phyloP scores from a whole-genome alignment of 257 asterid genomes.

The Solanum pinnatisectum region DNA sequence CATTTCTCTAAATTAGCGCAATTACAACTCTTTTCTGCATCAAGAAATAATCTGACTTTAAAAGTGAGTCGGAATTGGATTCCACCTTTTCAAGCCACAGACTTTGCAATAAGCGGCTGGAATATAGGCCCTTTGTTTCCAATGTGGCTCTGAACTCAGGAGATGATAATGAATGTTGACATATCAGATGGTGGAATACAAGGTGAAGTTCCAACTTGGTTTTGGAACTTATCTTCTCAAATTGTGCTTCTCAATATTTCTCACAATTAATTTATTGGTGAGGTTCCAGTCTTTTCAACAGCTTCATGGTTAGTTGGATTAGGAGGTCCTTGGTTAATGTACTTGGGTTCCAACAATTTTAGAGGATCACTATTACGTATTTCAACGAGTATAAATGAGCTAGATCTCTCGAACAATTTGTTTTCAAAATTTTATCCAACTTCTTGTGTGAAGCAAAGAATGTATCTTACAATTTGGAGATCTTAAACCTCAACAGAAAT shows the following conservation, averaged over 20 bases:
- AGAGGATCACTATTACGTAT: neutral
- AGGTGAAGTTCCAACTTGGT: neutral
- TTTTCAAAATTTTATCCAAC: slow-evolving; percentile 1
- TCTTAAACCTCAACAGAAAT: slow-evolving; percentile 15
- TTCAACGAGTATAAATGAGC: neutral
- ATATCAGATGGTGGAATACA: neutral
- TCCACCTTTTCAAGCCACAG: neutral
- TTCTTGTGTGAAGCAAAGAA: slow-evolving; percentile 1
- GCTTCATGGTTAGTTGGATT: no score
- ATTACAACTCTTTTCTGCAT: no score
- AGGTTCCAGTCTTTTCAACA: neutral
- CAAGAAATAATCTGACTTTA: no score
- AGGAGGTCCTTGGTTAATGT: no score
- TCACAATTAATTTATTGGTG: neutral
- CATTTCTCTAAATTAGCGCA: no score
- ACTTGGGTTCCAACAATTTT: no score
- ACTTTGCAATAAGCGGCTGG: neutral
- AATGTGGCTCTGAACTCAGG: neutral
- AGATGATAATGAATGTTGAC: neutral
- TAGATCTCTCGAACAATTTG: slow-evolving; percentile 20
- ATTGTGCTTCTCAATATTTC: neutral
- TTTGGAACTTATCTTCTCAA: neutral
- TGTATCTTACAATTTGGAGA: neutral
- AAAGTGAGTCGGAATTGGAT: neutral
- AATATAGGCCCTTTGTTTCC: neutral